phyloP scores from a whole-genome alignment of 768 basidiomycete genomes.

The Termitomyces bulborhizus region DNA sequence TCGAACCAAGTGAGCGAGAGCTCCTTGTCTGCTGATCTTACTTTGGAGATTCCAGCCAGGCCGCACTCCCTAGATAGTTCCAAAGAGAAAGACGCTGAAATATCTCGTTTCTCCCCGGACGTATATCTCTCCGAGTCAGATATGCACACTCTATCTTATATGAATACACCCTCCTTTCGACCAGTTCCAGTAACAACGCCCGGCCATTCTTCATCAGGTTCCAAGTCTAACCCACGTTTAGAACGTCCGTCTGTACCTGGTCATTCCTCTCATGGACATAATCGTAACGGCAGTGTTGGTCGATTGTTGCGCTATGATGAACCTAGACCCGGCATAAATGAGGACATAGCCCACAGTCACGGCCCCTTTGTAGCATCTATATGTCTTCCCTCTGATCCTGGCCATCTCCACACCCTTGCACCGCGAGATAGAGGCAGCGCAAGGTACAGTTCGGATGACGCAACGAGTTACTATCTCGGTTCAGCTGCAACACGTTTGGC shows the following conservation, averaged over 20 bases:
- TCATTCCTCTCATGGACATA: conserved; percentile 21
- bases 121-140: conserved; percentile 6
- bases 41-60: conserved; percentile 27
- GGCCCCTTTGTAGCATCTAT: neutral
- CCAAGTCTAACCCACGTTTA: conserved; percentile 16
- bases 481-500: conserved; percentile 16
- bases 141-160: conserved; percentile 19
- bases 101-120: conserved; percentile 4
- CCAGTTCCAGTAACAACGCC: conserved; percentile 9
- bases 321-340: neutral
- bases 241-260: conserved; percentile 14
- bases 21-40: conserved; percentile 29
- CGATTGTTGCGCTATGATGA: conserved; percentile 17
- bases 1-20: conserved; percentile 19
- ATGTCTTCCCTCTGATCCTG: neutral
- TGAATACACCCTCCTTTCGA: conserved; percentile 16
- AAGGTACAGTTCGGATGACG: conserved; percentile 15
- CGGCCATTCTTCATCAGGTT: conserved; percentile 23
- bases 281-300: conserved; percentile 12
- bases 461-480: conserved; percentile 13
- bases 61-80: conserved; percentile 20
- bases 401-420: conserved; percentile 2
- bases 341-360: neutral
- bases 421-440: conserved; percentile 17
- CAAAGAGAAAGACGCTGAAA: conserved; percentile 15